Evolutionary conservation across 2,329 filamentous ascomycete genomes (phyloP).

Genomic region (Sporothrix euskadiensis): DNA sequence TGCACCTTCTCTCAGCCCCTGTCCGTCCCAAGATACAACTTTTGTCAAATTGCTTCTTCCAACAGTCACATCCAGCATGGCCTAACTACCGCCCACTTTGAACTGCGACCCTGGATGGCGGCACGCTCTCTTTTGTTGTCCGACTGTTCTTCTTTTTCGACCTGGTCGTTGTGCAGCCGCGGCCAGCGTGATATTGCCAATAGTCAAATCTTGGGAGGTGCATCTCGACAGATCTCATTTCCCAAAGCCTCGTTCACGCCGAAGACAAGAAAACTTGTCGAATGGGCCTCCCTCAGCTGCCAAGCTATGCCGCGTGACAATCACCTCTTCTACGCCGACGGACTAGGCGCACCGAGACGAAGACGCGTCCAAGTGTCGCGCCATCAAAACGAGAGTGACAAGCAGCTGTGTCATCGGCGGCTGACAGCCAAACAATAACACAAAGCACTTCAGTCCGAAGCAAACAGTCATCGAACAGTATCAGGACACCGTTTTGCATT

Average conservation of each 20-base stretch:
- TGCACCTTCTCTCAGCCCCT: neutral
- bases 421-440: neutral
- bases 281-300: neutral
- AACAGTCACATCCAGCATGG: neutral
- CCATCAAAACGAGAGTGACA: neutral
- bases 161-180: neutral
- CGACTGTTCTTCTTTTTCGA: neutral
- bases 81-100: slow-evolving; percentile 10
- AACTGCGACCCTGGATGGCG: neutral
- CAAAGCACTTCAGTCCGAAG: neutral
- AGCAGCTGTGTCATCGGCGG: neutral
- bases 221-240: neutral
- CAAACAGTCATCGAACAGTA: neutral
- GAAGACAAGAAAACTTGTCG: neutral
- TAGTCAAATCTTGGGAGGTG: neutral
- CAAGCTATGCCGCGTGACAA: neutral
- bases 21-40: neutral
- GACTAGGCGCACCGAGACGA: neutral
- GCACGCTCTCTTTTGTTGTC: slow-evolving; percentile 2
- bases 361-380: neutral
- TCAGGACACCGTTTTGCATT: neutral
- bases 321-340: neutral
- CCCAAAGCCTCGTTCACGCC: neutral
- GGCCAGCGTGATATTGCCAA: slow-evolving; percentile 21
- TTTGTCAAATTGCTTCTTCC: neutral